phyloP scores from a whole-genome alignment of 176 grass and related monocot species.

The Leersia perrieri region DNA sequence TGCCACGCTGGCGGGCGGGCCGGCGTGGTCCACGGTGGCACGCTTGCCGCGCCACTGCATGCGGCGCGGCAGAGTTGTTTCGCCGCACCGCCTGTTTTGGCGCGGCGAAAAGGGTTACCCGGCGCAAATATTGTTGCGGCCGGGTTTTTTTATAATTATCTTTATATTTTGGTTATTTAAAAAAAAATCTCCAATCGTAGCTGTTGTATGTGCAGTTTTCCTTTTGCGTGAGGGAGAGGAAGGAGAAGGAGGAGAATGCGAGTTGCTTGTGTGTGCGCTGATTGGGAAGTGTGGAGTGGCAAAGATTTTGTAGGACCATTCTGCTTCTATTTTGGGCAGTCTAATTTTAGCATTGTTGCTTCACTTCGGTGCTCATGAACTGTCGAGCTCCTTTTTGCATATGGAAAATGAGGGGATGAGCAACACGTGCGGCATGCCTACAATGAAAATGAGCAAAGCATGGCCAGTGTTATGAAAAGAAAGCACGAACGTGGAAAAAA shows the following conservation, averaged over 20 bases:
- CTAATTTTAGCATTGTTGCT: slow-evolving; percentile 32
- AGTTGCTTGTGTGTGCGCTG: slow-evolving; percentile 26
- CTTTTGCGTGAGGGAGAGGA: slow-evolving; percentile 24
- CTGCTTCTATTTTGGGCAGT: slow-evolving; percentile 12
- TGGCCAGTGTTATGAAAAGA: background rate
- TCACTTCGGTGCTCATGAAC: slow-evolving; percentile 31
- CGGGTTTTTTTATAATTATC: too few relatives aligned
- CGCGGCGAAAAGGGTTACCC: too few relatives aligned
- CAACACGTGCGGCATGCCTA: slow-evolving; percentile 8
- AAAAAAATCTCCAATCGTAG: background rate
- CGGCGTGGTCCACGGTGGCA: too few relatives aligned
- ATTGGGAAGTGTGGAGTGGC: slow-evolving; percentile 10
- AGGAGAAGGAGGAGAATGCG: slow-evolving; percentile 4
- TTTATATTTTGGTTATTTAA: background rate
- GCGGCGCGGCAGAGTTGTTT: too few relatives aligned
- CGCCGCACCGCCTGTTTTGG: too few relatives aligned
- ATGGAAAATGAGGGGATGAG: background rate
- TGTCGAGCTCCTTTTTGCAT: slow-evolving; percentile 1
- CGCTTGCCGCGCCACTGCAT: too few relatives aligned
- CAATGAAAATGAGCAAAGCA: background rate
- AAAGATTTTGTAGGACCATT: slow-evolving; percentile 8
- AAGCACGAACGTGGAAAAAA: slow-evolving; percentile 3
- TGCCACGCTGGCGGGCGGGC: too few relatives aligned
- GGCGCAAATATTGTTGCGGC: too few relatives aligned
- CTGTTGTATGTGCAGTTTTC: background rate